Conservation (phyloP, 768 basidiomycete species). For the Pulveroboletus ravenelii region DNA sequence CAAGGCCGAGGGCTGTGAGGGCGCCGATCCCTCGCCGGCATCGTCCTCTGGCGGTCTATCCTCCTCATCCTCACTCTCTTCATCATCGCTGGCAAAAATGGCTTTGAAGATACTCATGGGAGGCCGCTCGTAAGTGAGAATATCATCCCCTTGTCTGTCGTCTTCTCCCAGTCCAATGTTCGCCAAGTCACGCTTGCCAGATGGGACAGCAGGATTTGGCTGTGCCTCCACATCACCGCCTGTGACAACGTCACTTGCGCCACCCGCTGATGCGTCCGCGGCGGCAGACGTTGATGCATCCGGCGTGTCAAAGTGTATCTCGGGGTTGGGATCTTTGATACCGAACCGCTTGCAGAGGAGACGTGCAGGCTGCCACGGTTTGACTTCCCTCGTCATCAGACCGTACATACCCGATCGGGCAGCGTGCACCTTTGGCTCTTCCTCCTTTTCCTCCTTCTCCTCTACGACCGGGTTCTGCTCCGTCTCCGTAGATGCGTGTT, state of each 20-base stretch:
- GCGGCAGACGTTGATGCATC: slow-evolving; percentile 21
- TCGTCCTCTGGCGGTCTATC: slow-evolving; percentile 21
- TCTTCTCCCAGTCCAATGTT: slow-evolving; percentile 93
- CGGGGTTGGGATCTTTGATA: slow-evolving; percentile 81
- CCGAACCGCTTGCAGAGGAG: slow-evolving; percentile 92
- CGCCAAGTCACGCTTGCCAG: slow-evolving; percentile 53
- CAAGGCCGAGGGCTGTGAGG: slow-evolving; percentile 11
- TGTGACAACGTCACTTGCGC: not conserved
- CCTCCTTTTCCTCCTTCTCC: slow-evolving; percentile 43
- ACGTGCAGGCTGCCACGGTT: slow-evolving; percentile 74
- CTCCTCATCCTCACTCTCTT: slow-evolving; percentile 72
- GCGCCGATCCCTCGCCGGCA: not conserved
- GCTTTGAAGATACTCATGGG: slow-evolving; percentile 94
- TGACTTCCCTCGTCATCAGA: slow-evolving; percentile 69
- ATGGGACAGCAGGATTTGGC: not conserved
- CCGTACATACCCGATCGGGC: slow-evolving; percentile 90
- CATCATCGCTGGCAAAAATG: slow-evolving; percentile 94
- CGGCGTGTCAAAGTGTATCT: slow-evolving; percentile 33
- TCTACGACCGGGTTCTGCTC: slow-evolving; percentile 41
- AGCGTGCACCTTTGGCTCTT: slow-evolving; percentile 76
- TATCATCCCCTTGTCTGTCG: slow-evolving; percentile 82
- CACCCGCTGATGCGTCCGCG: slow-evolving; percentile 8
- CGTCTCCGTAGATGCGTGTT: slow-evolving; percentile 34
- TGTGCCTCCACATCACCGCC: not conserved
- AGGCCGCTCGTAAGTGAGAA: slow-evolving; percentile 82